phyloP scores from a whole-genome alignment of 2,329 filamentous ascomycete species.

The Alternaria dauci region DNA sequence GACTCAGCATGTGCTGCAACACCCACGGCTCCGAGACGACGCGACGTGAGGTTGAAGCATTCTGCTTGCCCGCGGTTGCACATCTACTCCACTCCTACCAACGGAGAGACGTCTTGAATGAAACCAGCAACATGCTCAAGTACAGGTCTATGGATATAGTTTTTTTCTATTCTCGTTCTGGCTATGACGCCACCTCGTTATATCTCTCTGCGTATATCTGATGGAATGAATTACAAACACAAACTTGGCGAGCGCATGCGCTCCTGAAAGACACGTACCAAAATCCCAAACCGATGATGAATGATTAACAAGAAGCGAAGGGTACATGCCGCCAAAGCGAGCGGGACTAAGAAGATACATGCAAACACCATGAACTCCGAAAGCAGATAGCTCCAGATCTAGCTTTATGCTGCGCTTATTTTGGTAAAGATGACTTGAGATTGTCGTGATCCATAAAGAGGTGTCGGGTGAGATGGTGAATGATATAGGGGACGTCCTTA shows the following conservation, averaged over 20 bases:
- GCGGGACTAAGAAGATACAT: background rate
- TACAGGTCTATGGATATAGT: background rate
- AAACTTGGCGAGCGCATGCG: background rate
- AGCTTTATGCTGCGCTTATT: background rate
- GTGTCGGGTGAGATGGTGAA: background rate
- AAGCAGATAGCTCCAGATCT: background rate
- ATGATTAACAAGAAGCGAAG: conserved; percentile 6
- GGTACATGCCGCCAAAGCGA: conserved; percentile 9
- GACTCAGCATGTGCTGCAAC: no score
- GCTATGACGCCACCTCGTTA: background rate
- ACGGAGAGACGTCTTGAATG: no score
- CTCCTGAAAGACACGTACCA: background rate
- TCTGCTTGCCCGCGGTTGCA: no score
- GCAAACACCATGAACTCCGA: background rate
- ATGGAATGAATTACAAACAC: background rate
- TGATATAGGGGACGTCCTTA: background rate
- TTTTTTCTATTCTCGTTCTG: background rate
- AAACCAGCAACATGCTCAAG: background rate
- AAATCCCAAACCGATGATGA: background rate
- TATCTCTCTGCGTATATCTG: background rate
- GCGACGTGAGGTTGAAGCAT: no score
- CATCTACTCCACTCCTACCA: no score
- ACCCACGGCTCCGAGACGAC: no score
- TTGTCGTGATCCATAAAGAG: conserved; percentile 3
- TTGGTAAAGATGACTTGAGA: background rate